Base-by-base conservation (phyloP, 768 basidiomycete species). In the Cystofilobasidium capitatum region DNA sequence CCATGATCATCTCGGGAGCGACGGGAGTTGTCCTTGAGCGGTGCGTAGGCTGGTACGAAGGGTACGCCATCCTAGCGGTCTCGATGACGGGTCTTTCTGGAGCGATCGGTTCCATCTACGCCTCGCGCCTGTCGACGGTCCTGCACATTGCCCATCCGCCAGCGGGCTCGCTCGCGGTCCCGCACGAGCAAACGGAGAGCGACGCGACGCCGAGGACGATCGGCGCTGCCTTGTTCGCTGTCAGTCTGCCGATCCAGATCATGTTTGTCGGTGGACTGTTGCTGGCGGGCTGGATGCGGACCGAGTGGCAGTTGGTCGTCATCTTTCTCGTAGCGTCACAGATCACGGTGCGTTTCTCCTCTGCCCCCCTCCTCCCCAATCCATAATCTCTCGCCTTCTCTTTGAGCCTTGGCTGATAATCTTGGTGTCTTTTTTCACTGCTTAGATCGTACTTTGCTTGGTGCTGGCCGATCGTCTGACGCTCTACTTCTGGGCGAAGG, bases 11-110 rank as follows among this genome's bases (percentile, higher is more conserved):
- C 72, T 87, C 85, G 72, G 88, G 85, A 66, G 89, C 84, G 0
- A 88, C 94, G 0, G 96, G 96, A 0, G 86, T 97, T 70, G 87
- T 97, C 0, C 83, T 99, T 13, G 91, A 97, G 72, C 82, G 83
- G 57, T 96, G 93, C 71, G 92, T 94, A 8, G 86, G 85, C 71
- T 81, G 84, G 40, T 98, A 91, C 71, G 83, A 87, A 65, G 93
- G 90, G 2, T 98, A 89, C 74, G 91, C 88, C 0, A 77, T 97
- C 0, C 80, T 99, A 17, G 87, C 89, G 0, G 83, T 93, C 16
- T 89, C 91, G 3, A 88, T 96, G 69, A 89, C 88, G 37, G 91
- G 89, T 59, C 78, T 99, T 17, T 88, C 91, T 0, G 94, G 93
- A 14, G 86, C 87, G 47, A 87, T 92, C 3, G 93, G 93, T 3